These are phyloP conservation scores for Thermothielavioides terrestris DNA, from an alignment of 495 filamentous ascomycete species.

Conservation along the genomic window DNA sequence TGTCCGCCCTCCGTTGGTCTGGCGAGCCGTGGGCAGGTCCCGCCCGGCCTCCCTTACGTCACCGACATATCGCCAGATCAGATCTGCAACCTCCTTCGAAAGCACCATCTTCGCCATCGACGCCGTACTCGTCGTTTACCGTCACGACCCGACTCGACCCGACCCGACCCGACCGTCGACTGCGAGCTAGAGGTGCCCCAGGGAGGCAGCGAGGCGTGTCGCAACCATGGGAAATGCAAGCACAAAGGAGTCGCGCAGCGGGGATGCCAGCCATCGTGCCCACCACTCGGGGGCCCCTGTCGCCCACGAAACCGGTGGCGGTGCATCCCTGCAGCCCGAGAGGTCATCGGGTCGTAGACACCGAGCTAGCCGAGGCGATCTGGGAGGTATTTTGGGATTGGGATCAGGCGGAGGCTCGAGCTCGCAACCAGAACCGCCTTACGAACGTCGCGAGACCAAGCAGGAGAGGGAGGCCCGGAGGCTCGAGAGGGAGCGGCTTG, in stretches of 20 bases:
- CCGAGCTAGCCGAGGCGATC: slow-evolving; percentile 22
- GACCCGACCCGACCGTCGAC: neutral
- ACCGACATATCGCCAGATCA: neutral
- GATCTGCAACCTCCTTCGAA: neutral
- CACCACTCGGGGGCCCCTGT: slow-evolving; percentile 11
- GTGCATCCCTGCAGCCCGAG: slow-evolving; percentile 15
- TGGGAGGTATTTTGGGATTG: slow-evolving; percentile 19
- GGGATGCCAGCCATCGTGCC: slow-evolving; percentile 18
- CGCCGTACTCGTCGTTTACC: neutral
- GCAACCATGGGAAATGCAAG: slow-evolving; percentile 26
- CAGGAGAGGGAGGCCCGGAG: slow-evolving; percentile 84
- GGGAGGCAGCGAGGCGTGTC: neutral
- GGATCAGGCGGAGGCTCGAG: slow-evolving; percentile 13
- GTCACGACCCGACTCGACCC: neutral
- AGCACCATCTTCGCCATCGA: neutral
- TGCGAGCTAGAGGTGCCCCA: slow-evolving; percentile 4
- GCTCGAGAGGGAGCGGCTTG: slow-evolving; percentile 67
- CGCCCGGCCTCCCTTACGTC: slow-evolving; percentile 5
- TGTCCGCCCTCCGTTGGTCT: slow-evolving; percentile 1
- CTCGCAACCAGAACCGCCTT: slow-evolving; percentile 25
- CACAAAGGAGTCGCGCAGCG: slow-evolving; percentile 26
- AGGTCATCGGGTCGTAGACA: slow-evolving; percentile 19
- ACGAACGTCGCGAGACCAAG: slow-evolving; percentile 70
- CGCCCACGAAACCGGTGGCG: slow-evolving; percentile 9
- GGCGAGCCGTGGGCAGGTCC: slow-evolving; percentile 1